Conservation (phyloP, 805 yeast species). For the Nakazawaea ernobii region DNA sequence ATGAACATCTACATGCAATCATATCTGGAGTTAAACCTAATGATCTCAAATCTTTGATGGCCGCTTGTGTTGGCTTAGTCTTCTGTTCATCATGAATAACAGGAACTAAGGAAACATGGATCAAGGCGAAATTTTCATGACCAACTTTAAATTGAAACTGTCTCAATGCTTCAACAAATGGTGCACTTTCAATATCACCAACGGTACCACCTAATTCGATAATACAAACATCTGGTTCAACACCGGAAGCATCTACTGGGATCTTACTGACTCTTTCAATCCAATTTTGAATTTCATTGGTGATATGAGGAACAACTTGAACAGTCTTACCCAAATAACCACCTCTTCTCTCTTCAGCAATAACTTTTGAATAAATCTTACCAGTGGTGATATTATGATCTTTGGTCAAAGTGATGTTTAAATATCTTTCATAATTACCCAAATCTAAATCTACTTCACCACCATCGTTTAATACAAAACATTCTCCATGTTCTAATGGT, state of each 20-base stretch:
- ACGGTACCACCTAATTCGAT: constrained; percentile 99
- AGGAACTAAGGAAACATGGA: constrained; percentile 95
- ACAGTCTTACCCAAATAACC: constrained; percentile 99
- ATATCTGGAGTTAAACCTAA: constrained; percentile 93
- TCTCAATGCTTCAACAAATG: constrained; percentile 97
- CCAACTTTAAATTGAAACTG: constrained; percentile 99
- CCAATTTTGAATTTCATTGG: constrained; percentile 98
- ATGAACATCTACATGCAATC: constrained; percentile 96
- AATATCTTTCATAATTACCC: constrained; percentile 96
- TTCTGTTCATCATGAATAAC: constrained; percentile 98
- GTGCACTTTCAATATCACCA: constrained; percentile 98
- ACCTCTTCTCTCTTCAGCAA: constrained; percentile 92
- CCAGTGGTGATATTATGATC: constrained; percentile 99
- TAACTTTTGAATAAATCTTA: constrained; percentile 90
- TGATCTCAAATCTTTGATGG: constrained; percentile 92
- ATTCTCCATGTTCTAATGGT: constrained; percentile 98
- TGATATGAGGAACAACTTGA: constrained; percentile 97
- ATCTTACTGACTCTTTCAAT: constrained; percentile 85
- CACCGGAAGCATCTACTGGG: constrained; percentile 87
- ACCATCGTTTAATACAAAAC: constrained; percentile 96
- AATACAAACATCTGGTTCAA: constrained; percentile 93
- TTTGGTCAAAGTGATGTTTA: constrained; percentile 85
- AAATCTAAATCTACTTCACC: constrained; percentile 98
- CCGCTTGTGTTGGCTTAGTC: constrained; percentile 99
- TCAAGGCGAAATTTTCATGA: constrained; percentile 84